These are phyloP conservation scores for Magnolia changhungtana DNA, from an alignment of 164 flowering plant species.

Conservation along the genomic window DNA sequence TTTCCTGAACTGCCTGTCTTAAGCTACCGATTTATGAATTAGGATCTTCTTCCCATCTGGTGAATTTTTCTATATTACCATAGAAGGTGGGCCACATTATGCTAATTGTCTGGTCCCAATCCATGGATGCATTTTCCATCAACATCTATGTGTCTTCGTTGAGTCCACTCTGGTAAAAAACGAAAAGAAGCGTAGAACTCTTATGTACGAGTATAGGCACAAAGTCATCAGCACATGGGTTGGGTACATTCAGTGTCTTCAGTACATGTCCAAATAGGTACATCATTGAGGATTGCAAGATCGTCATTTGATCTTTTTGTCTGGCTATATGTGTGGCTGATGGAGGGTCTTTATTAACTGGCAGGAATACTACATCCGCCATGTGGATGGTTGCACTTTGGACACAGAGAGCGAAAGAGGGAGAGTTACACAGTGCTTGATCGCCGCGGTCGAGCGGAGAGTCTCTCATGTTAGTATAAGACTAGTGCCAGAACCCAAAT, in stretches of 20 bases:
- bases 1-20: too few species aligned
- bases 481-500: background rate
- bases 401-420: conserved; percentile 49
- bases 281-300: background rate
- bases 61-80: too few species aligned
- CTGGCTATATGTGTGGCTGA: background rate
- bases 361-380: conserved; percentile 85
- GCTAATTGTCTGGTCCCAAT: too few species aligned
- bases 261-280: background rate
- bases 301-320: background rate
- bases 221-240: too few species aligned
- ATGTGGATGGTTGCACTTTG: conserved; percentile 61
- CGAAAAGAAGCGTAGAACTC: too few species aligned
- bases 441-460: conserved; percentile 82
- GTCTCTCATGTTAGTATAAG: conserved; percentile 51
- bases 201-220: background rate
- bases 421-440: conserved; percentile 50
- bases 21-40: too few species aligned
- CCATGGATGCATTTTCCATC: too few species aligned
- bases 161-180: too few species aligned
- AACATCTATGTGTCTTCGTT: too few species aligned
- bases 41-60: too few species aligned
- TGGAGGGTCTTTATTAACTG: background rate
- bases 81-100: too few species aligned
- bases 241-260: background rate